Percentiles rank a stretch among this genome's conserved stretches.
phyloP scores from a whole-genome alignment of 805 yeast genomes.

The Zygosaccharomyces rouxii region DNA sequence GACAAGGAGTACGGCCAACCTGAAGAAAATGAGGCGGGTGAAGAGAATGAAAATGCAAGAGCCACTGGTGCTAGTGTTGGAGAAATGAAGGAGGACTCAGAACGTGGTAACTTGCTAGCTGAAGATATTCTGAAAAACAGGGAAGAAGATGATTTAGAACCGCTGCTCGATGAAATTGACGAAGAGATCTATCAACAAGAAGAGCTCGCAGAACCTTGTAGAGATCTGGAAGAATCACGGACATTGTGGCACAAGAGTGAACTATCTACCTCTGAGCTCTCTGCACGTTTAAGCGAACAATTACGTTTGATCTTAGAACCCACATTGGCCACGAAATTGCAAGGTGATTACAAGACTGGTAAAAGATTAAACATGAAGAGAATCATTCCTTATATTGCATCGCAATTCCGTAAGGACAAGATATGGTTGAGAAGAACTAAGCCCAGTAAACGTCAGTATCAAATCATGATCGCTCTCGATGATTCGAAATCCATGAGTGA shows the following conservation, averaged over 20 bases:
- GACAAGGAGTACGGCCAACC: conserved; percentile 11
- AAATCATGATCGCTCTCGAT: conserved; percentile 95
- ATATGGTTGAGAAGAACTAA: conserved; percentile 97
- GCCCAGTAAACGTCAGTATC: conserved; percentile 95
- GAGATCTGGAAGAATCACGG: conserved; percentile 61
- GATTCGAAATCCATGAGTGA: conserved; percentile 98
- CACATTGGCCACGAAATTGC: conserved; percentile 88
- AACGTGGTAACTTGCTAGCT: conserved; percentile 18
- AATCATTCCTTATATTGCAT: conserved; percentile 95
- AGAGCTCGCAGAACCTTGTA: conserved; percentile 38
- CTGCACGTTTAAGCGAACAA: conserved; percentile 88
- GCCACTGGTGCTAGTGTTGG: conserved; percentile 49
- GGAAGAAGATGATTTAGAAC: conserved; percentile 31
- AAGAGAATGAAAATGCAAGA: conserved; percentile 34
- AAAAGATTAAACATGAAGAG: conserved; percentile 95
- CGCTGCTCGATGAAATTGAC: conserved; percentile 34
- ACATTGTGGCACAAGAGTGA: conserved; percentile 82
- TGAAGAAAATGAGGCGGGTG: conserved; percentile 21
- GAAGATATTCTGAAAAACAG: conserved; percentile 21
- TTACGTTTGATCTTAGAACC: conserved; percentile 90
- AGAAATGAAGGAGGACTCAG: conserved; percentile 36
- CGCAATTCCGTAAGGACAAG: conserved; percentile 94
- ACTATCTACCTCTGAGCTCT: conserved; percentile 76
- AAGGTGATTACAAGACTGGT: conserved; percentile 96
- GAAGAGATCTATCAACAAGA: conserved; percentile 31